Conservation (phyloP, 768 basidiomycete species). For the Podaxis pistillaris region DNA sequence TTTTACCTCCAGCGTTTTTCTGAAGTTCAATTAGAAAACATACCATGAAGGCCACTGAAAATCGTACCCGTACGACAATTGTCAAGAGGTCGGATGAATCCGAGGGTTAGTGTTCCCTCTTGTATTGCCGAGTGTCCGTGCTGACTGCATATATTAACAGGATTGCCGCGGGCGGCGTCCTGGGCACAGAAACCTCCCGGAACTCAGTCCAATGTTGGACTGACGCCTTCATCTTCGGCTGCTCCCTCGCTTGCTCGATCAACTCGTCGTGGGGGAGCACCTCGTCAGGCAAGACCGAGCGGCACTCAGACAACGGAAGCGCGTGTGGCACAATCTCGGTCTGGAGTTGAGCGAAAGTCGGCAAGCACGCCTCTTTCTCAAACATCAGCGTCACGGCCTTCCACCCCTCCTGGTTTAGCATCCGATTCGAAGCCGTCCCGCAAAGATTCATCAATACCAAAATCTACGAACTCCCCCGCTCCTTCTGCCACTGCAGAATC, state of each 20-base stretch:
- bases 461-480: constrained; percentile 39
- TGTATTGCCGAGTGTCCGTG: neutral
- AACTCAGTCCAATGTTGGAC: constrained; percentile 17
- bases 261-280: constrained; percentile 39
- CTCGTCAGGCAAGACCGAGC: constrained; percentile 47
- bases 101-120: constrained; percentile 37
- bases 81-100: constrained; percentile 63
- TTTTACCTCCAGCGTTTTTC: constrained; percentile 2
- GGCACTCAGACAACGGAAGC: constrained; percentile 29
- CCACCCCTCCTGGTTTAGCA: constrained; percentile 49
- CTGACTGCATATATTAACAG: constrained; percentile 26
- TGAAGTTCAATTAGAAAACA: constrained; percentile 63
- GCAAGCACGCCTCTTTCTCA: constrained; percentile 45
- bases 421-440: constrained; percentile 37
- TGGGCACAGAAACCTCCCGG: constrained; percentile 51
- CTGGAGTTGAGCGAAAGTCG: constrained; percentile 43
- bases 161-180: constrained; percentile 66
- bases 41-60: constrained; percentile 88
- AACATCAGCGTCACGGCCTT: constrained; percentile 53
- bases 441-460: constrained; percentile 21
- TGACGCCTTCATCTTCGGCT: constrained; percentile 15
- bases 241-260: constrained; percentile 32
- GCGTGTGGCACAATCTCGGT: constrained; percentile 31
- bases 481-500: constrained; percentile 51
- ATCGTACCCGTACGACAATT: constrained; percentile 46